Conservation (phyloP, 345 rosid genomes). For the Citrus maxima region DNA sequence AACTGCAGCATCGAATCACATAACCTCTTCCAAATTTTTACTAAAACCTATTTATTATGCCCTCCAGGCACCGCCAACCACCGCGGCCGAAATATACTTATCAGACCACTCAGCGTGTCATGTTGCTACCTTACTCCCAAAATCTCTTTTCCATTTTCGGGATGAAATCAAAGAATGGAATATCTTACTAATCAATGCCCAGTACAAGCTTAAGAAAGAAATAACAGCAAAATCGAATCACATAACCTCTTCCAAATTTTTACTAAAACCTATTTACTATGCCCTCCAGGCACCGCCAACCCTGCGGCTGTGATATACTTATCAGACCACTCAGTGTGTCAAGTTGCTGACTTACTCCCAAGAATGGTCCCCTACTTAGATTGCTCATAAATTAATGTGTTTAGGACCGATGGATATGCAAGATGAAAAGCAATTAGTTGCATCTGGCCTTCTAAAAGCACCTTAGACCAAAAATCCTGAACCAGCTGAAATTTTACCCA, state of each 20-base stretch:
- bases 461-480: constrained; percentile 3
- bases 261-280: too few species aligned
- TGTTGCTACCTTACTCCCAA: neutral
- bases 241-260: neutral
- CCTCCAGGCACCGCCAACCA: too few species aligned
- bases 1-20: neutral
- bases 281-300: too few species aligned
- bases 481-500: neutral
- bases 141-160: neutral
- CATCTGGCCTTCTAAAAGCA: neutral
- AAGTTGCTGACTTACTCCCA: neutral
- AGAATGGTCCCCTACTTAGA: neutral
- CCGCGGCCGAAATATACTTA: neutral
- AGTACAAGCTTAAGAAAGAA: neutral
- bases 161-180: neutral
- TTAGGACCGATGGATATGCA: neutral
- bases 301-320: neutral
- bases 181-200: neutral
- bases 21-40: neutral
- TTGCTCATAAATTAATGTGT: neutral
- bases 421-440: neutral
- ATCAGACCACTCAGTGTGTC: neutral
- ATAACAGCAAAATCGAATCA: neutral
- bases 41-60: too few species aligned
- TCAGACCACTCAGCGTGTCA: neutral